These are phyloP conservation scores for Agapanthus africanus DNA, from an alignment of 106 monocot species.

Conservation along the genomic window DNA sequence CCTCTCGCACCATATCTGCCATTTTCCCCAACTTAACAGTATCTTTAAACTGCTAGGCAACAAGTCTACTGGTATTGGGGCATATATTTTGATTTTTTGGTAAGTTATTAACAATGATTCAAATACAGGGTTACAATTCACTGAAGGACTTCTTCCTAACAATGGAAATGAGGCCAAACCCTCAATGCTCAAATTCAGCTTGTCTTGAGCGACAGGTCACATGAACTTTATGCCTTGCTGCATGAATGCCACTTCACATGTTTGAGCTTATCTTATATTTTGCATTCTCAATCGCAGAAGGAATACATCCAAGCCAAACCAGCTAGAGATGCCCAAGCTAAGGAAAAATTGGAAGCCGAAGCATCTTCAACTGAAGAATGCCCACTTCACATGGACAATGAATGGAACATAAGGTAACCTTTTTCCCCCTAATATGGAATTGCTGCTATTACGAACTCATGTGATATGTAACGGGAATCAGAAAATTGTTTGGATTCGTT, in stretches of 20 bases:
- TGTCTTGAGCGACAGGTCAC: slow-evolving; percentile 85
- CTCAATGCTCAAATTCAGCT: slow-evolving; percentile 81
- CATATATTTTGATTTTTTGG: not conserved
- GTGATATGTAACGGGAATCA: not conserved
- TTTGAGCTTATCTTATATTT: slow-evolving; percentile 5
- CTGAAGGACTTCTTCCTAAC: slow-evolving; percentile 93
- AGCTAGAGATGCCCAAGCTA: slow-evolving; percentile 76
- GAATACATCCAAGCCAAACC: slow-evolving; percentile 77
- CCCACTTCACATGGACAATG: slow-evolving; percentile 84
- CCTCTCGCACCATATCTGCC: not conserved
- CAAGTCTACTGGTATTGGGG: not conserved
- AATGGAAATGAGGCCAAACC: slow-evolving; percentile 95
- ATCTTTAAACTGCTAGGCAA: not conserved
- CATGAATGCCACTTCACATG: not conserved
- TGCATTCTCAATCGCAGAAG: slow-evolving; percentile 28
- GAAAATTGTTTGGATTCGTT: not conserved
- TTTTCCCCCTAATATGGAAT: not conserved
- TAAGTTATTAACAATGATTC: not conserved
- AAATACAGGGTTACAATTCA: slow-evolving; percentile 89
- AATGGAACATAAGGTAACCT: slow-evolving; percentile 89
- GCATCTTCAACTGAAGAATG: slow-evolving; percentile 26
- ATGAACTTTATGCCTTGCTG: not conserved
- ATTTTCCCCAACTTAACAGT: not conserved
- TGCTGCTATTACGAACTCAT: slow-evolving; percentile 2
- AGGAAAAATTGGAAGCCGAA: slow-evolving; percentile 74